phyloP scores from a whole-genome alignment of 495 filamentous ascomycete genomes.

The Talaromyces proteolyticus region DNA sequence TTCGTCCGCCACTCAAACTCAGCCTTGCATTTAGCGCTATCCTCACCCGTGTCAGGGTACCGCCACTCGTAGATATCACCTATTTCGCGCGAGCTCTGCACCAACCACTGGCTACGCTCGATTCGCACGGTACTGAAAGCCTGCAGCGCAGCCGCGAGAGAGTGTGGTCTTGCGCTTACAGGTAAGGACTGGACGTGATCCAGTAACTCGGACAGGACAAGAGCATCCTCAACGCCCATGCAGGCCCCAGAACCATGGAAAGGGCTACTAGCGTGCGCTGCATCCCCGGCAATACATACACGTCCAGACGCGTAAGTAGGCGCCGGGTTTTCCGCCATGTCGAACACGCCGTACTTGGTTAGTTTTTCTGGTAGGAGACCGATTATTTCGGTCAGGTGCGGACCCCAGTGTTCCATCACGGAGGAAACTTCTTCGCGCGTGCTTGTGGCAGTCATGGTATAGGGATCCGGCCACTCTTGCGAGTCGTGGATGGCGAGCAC shows the following conservation, averaged over 20 bases:
- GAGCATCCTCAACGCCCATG: slow-evolving; percentile 16
- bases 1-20: no score
- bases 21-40: no score
- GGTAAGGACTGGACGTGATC: neutral
- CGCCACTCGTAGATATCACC: slow-evolving; percentile 23
- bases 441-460: slow-evolving; percentile 1
- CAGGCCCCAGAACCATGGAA: slow-evolving; percentile 36
- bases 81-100: slow-evolving; percentile 22
- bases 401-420: slow-evolving; percentile 6
- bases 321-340: slow-evolving; percentile 24
- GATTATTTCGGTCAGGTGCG: slow-evolving; percentile 13
- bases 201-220: neutral
- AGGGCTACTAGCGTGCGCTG: slow-evolving; percentile 35
- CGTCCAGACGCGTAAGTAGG: slow-evolving; percentile 20
- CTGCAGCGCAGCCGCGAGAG: slow-evolving; percentile 10
- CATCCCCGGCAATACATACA: slow-evolving; percentile 30
- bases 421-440: slow-evolving; percentile 6
- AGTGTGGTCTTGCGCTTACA: neutral
- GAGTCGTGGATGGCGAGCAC: slow-evolving; percentile 14
- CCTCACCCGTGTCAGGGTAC: neutral
- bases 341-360: slow-evolving; percentile 33
- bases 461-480: slow-evolving; percentile 9
- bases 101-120: slow-evolving; percentile 24
- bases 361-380: slow-evolving; percentile 20
- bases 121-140: slow-evolving; percentile 13